These are phyloP conservation scores for Exutisphaerella laricina DNA, from an alignment of 2,329 filamentous ascomycete genomes.

Conservation along the genomic window DNA sequence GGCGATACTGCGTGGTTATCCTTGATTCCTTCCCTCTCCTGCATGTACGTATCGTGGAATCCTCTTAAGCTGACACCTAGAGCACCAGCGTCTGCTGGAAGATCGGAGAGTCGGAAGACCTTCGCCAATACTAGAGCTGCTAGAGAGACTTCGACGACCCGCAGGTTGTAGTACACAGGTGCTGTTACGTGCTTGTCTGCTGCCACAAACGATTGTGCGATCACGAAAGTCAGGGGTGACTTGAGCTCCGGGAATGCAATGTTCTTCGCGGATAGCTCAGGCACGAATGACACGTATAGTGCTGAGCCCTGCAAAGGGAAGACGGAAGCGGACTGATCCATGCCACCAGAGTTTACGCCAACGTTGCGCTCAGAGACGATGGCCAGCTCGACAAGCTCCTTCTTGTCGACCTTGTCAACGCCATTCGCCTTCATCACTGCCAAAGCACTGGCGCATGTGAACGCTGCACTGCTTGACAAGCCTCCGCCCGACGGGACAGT, in stretches of 20 bases:
- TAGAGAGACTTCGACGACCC: slow-evolving; percentile 90
- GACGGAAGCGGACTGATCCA: slow-evolving; percentile 96
- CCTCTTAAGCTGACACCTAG: slow-evolving; percentile 77
- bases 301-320: slow-evolving; percentile 83
- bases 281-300: slow-evolving; percentile 84
- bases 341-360: slow-evolving; percentile 94
- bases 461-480: slow-evolving; percentile 87
- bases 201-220: slow-evolving; percentile 89
- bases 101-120: slow-evolving; percentile 52
- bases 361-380: slow-evolving; percentile 92
- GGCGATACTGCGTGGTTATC: slow-evolving; percentile 45
- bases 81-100: slow-evolving; percentile 74
- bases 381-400: slow-evolving; percentile 82
- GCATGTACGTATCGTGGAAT: slow-evolving; percentile 79
- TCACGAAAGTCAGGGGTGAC: slow-evolving; percentile 83
- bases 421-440: slow-evolving; percentile 85
- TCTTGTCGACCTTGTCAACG: slow-evolving; percentile 74
- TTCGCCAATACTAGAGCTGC: slow-evolving; percentile 66
- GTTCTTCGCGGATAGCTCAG: slow-evolving; percentile 67
- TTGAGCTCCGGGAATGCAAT: slow-evolving; percentile 75
- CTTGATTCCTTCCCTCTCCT: slow-evolving; percentile 44
- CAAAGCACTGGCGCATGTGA: slow-evolving; percentile 83
- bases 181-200: slow-evolving; percentile 94
- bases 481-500: slow-evolving; percentile 89
- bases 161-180: slow-evolving; percentile 91